These are phyloP conservation scores for Colletotrichum plurivorum DNA, from an alignment of 2,329 filamentous ascomycete genomes.

Conservation along the genomic window DNA sequence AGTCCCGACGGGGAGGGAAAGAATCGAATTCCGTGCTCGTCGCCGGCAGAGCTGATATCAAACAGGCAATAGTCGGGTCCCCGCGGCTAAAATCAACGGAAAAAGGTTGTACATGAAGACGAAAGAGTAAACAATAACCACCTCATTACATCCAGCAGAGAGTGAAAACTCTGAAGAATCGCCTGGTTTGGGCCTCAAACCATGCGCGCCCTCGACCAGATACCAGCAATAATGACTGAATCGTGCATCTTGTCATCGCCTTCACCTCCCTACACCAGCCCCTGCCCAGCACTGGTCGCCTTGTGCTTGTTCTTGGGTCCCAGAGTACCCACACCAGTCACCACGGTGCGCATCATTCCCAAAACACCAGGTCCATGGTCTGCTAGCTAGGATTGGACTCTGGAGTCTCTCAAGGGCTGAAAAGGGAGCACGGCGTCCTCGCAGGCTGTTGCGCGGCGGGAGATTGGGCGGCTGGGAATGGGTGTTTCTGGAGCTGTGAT, in stretches of 20 bases:
- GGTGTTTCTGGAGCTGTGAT: background rate
- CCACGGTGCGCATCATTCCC: background rate
- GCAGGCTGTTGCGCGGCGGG: no score
- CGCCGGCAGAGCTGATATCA: background rate
- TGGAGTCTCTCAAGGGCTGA: background rate
- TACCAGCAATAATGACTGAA: background rate
- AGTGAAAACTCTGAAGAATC: background rate
- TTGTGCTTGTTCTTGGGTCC: background rate
- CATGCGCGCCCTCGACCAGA: no score
- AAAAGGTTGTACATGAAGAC: background rate
- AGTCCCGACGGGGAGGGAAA: background rate
- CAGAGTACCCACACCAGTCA: background rate
- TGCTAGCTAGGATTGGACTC: background rate
- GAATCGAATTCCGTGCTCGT: background rate
- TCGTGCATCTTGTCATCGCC: background rate
- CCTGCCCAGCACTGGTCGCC: background rate
- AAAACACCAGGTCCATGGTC: background rate
- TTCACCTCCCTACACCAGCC: background rate
- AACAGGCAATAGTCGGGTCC: background rate
- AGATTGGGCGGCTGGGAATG: background rate
- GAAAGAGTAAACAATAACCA: slow-evolving; percentile 12
- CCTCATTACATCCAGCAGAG: no score
- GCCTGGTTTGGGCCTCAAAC: background rate
- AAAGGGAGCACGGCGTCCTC: background rate
- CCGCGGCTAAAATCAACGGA: background rate